Conservation (phyloP, 2,329 filamentous ascomycete species). For the Cladophialophora yegresii region DNA sequence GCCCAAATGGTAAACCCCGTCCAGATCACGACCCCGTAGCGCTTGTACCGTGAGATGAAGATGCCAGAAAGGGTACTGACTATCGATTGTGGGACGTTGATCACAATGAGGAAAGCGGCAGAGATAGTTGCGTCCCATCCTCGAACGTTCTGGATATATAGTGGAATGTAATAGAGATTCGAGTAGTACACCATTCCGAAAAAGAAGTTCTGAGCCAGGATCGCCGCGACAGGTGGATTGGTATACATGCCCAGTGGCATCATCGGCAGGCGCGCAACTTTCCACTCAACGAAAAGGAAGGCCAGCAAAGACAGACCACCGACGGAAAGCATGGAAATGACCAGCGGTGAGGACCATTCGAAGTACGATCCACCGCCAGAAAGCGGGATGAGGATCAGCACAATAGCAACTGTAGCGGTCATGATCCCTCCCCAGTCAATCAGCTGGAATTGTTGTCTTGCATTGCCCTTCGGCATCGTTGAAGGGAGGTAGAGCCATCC, state of each 20-base stretch:
- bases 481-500: constrained; percentile 56
- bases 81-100: constrained; percentile 15
- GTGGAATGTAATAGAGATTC: constrained; percentile 14
- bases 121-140: constrained; percentile 12
- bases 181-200: constrained; percentile 18
- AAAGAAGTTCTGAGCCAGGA: constrained; percentile 21
- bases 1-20: constrained; percentile 46
- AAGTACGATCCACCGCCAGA: constrained; percentile 63
- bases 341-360: constrained; percentile 58
- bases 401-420: constrained; percentile 57
- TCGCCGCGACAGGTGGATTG: constrained; percentile 11
- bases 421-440: constrained; percentile 63
- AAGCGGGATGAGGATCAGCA: constrained; percentile 64
- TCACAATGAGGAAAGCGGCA: constrained; percentile 12
- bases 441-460: constrained; percentile 53
- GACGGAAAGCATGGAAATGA: constrained; percentile 61
- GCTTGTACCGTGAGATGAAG: constrained; percentile 59
- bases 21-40: constrained; percentile 48
- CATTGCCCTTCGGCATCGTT: constrained; percentile 51
- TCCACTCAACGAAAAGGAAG: constrained; percentile 60
- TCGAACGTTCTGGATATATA: constrained; percentile 17
- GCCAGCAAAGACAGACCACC: constrained; percentile 50
- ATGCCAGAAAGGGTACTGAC: constrained; percentile 52
- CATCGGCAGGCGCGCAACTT: constrained; percentile 59
- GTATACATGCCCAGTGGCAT: constrained; percentile 46